These are phyloP conservation scores for Flaveria ramosissima DNA, from an alignment of 129 eudicot species.

Conservation along the genomic window DNA sequence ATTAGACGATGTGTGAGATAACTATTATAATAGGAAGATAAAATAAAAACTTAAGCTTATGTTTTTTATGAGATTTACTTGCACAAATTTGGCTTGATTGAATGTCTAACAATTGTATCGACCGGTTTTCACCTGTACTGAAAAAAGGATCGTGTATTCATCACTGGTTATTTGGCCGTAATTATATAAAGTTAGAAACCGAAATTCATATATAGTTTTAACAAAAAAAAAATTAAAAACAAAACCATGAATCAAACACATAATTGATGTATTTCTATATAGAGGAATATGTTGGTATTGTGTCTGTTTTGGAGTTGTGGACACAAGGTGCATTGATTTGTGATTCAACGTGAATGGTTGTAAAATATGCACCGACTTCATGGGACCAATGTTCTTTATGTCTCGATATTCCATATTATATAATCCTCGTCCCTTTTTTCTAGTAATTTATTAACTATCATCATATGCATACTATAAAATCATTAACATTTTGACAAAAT, in stretches of 20 bases:
- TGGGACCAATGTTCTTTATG: constrained; percentile 35
- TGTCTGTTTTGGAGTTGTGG: constrained; percentile 18
- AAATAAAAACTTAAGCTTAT: too few species aligned
- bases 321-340: constrained; percentile 23
- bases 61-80: too few species aligned
- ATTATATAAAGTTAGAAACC: not conserved
- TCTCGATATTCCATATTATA: constrained; percentile 21
- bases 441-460: not conserved
- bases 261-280: not conserved
- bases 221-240: not conserved
- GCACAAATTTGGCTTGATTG: too few species aligned
- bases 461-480: not conserved
- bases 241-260: not conserved
- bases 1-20: too few species aligned
- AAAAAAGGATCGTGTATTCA: not conserved
- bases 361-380: constrained; percentile 31
- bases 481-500: not conserved
- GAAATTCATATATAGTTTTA: not conserved
- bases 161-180: not conserved
- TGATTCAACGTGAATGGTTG: constrained; percentile 20
- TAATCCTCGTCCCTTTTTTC: constrained; percentile 21
- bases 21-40: too few species aligned
- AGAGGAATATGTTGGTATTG: constrained; percentile 16
- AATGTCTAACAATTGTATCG: too few species aligned
- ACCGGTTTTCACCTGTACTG: not conserved